Conservation (phyloP, 1,139 yeast species). For the Sugiyamaella grinbergsii region DNA sequence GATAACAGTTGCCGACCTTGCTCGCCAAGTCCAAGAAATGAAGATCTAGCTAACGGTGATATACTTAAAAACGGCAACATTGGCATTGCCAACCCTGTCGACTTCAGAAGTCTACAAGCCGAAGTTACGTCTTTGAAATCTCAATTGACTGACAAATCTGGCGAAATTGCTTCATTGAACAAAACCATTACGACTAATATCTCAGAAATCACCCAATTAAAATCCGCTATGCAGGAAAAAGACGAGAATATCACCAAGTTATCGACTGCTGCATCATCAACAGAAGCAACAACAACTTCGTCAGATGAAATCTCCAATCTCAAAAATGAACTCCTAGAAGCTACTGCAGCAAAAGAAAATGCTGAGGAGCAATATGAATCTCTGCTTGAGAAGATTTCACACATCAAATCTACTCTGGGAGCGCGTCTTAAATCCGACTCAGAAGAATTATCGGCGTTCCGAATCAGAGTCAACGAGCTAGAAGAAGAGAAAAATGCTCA, state of each 20-base stretch:
- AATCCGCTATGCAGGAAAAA: constrained; percentile 1
- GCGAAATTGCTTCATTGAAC: constrained; percentile 1
- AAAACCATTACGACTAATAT: not conserved
- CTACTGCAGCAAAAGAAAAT: constrained; percentile 62
- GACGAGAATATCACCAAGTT: not conserved
- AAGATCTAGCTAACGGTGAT: not conserved
- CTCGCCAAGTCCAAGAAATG: not conserved
- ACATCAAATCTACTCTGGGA: constrained; percentile 76
- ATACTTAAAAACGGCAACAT: not conserved
- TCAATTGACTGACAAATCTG: not conserved
- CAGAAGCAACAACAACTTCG: not conserved
- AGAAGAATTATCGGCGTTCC: constrained; percentile 42
- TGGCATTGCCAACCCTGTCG: not conserved
- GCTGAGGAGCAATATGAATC: constrained; percentile 72
- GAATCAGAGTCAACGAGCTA: constrained; percentile 34
- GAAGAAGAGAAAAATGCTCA: constrained; percentile 30
- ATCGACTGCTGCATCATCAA: not conserved
- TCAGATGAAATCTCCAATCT: constrained; percentile 10
- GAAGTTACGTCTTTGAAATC: constrained; percentile 4
- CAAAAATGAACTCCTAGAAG: constrained; percentile 38
- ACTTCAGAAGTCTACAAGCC: not conserved
- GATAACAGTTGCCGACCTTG: not conserved
- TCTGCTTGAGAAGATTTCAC: constrained; percentile 71
- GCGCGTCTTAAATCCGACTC: constrained; percentile 64
- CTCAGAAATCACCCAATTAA: constrained; percentile 1